phyloP scores from a whole-genome alignment of 164 flowering plant species.

The Aristolochia contorta region DNA sequence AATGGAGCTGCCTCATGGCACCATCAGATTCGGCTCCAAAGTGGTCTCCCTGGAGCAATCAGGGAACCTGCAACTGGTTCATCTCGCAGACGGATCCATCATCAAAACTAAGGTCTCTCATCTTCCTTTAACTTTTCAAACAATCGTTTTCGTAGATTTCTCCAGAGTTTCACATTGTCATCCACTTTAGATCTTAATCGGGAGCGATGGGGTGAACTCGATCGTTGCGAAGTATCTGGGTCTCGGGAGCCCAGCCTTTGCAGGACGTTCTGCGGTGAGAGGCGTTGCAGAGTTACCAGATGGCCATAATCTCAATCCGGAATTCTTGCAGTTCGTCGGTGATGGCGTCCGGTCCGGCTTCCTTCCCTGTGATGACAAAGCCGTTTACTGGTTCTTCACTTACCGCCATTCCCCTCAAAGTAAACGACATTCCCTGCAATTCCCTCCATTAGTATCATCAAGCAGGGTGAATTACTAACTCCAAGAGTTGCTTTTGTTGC shows the following conservation, averaged over 20 bases:
- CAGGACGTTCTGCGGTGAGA: conserved; percentile 33
- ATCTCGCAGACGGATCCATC: conserved; percentile 54
- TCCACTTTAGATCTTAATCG: conserved; percentile 30
- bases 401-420: conserved; percentile 18
- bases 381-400: conserved; percentile 50
- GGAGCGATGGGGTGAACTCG: conserved; percentile 55
- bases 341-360: conserved; percentile 41
- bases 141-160: neutral
- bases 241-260: conserved; percentile 21
- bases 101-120: conserved; percentile 47
- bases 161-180: neutral
- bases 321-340: conserved; percentile 28
- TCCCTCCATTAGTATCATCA: neutral
- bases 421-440: conserved; percentile 7
- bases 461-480: neutral
- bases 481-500: neutral
- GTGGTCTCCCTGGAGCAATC: conserved; percentile 45
- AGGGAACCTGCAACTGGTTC: conserved; percentile 35
- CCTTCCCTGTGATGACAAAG: conserved; percentile 32
- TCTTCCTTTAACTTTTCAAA: neutral
- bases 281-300: conserved; percentile 24
- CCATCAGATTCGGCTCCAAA: conserved; percentile 57
- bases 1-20: conserved; percentile 52
- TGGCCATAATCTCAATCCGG: conserved; percentile 31
- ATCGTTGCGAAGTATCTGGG: conserved; percentile 38